phyloP scores from a whole-genome alignment of 1,284 basidiomycete genomes.

The Pholiota adiposa region DNA sequence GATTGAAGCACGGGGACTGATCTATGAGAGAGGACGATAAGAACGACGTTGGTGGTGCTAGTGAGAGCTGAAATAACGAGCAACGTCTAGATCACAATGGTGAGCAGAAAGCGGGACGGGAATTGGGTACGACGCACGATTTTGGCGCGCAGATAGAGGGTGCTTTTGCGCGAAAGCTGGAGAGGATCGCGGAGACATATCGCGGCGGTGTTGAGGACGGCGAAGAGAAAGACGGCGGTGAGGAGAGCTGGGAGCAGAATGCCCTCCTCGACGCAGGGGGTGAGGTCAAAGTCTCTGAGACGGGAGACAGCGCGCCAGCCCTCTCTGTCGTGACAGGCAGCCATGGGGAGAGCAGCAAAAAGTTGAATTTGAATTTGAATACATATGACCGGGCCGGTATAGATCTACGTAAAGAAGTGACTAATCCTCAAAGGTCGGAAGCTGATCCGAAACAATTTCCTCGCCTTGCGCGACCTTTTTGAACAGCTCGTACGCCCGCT shows the following conservation, averaged over 20 bases:
- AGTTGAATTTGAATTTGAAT: conserved; percentile 3
- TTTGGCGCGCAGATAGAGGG: conserved; percentile 60
- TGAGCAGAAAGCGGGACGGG: background rate
- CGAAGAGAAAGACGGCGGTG: conserved; percentile 49
- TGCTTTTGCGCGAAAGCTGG: conserved; percentile 40
- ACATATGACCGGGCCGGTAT: background rate
- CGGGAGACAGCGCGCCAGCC: conserved; percentile 69
- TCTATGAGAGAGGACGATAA: conserved; percentile 39
- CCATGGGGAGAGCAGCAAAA: conserved; percentile 32
- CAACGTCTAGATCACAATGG: conserved; percentile 42
- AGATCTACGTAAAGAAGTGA: too few species aligned
- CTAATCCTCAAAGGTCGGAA: conserved; percentile 65
- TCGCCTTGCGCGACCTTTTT: conserved; percentile 76
- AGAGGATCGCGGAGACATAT: conserved; percentile 27
- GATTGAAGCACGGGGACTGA: conserved; percentile 58
- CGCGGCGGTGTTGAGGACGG: conserved; percentile 40
- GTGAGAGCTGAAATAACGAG: conserved; percentile 45
- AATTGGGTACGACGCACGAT: conserved; percentile 59
- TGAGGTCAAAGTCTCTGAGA: conserved; percentile 75
- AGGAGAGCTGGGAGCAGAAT: conserved; percentile 63
- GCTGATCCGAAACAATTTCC: conserved; percentile 50
- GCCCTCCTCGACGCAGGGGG: conserved; percentile 85
- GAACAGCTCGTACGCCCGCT: conserved; percentile 78
- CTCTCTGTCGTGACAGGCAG: too few species aligned
- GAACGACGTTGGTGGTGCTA: conserved; percentile 45